Conservation (phyloP, 345 rosid genomes). For the Acer negundo region DNA sequence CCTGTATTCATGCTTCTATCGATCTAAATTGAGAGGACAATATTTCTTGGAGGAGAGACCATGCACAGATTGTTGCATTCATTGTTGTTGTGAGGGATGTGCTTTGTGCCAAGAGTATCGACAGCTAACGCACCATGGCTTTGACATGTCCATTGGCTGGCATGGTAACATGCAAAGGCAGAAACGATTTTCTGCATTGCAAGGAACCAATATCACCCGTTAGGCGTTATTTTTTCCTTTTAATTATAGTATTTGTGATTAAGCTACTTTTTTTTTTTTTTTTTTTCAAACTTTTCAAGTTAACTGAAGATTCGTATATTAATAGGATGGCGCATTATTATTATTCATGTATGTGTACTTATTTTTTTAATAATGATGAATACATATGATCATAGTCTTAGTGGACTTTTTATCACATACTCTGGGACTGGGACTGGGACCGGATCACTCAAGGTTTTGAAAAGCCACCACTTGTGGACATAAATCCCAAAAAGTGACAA, state of each 20-base stretch:
- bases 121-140: slow-evolving; percentile 60
- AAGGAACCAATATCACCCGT: slow-evolving; percentile 43
- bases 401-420: no score
- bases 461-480: no score
- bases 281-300: no score
- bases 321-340: no score
- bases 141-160: slow-evolving; percentile 72
- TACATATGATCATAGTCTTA: no score
- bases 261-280: no score
- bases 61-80: slow-evolving; percentile 51
- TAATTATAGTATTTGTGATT: not conserved
- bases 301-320: no score
- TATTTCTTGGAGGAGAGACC: slow-evolving; percentile 52
- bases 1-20: slow-evolving; percentile 59
- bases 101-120: slow-evolving; percentile 66
- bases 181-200: slow-evolving; percentile 33
- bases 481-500: no score
- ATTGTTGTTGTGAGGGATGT: slow-evolving; percentile 61
- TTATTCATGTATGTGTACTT: no score
- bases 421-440: no score
- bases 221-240: not conserved
- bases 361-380: no score
- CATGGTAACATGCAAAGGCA: slow-evolving; percentile 70
- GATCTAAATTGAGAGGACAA: slow-evolving; percentile 65
- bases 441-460: no score